A percentile compares a stretch with the other conserved stretches of the same genome.
Conservation (phyloP, 169 alveolate genomes). For the Eimeria sp. region DNA sequence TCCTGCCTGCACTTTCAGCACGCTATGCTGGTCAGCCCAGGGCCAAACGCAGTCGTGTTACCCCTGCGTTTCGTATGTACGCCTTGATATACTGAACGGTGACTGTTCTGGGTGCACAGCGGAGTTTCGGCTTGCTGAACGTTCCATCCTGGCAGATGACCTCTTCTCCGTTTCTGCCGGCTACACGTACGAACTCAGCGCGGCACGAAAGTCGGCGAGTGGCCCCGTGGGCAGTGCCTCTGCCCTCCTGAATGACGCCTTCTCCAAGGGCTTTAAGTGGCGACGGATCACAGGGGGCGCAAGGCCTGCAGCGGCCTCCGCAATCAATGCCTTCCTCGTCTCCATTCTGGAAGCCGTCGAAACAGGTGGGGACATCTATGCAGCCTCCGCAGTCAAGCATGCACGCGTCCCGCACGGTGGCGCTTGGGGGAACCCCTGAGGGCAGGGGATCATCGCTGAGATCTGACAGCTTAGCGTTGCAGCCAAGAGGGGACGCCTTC, state of each 20-base stretch:
- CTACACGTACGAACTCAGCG: conserved; percentile 59
- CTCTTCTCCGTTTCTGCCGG: conserved; percentile 76
- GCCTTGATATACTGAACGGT: conserved; percentile 71
- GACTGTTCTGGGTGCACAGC: conserved; percentile 70
- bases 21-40: not conserved
- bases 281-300: conserved; percentile 82
- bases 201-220: conserved; percentile 73
- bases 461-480: conserved; percentile 80
- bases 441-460: conserved; percentile 80
- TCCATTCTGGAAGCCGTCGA: conserved; percentile 87
- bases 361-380: conserved; percentile 85
- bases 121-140: conserved; percentile 69
- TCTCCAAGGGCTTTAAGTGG: conserved; percentile 81
- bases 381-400: conserved; percentile 83
- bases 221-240: conserved; percentile 79
- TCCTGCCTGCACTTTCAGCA: not conserved
- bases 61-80: conserved; percentile 75
- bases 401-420: conserved; percentile 82
- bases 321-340: conserved; percentile 90
- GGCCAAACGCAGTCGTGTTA: not conserved
- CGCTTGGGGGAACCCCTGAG: conserved; percentile 74
- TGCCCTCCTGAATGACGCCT: conserved; percentile 73
- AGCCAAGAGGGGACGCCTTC: conserved; percentile 81
- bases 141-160: conserved; percentile 83
- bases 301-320: conserved; percentile 89